Evolutionary conservation across 805 yeast genomes (phyloP), one percentile per base, ranked within the genome.

Genomic region (Candida ovalis): DNA sequence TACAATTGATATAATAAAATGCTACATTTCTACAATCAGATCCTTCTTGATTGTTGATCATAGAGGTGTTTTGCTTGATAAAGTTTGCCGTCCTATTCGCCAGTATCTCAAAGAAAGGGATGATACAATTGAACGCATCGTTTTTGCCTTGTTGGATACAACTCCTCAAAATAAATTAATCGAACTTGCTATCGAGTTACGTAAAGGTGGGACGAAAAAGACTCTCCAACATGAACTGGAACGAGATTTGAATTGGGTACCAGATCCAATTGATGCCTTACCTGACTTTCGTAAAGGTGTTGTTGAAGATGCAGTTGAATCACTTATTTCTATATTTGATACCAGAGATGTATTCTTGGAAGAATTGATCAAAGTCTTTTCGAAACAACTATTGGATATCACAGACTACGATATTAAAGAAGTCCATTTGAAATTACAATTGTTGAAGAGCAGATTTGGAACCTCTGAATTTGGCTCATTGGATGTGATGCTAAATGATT

Each of bases 181-280:
- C 5, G 87, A 81, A 46, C 61, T 88, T 24, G 74, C 84, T 0
- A 67, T 69, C 4, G 85, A 82, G 50, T 66, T 89, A 12, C 46
- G 67, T 8, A 66, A 69, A 45, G 67, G 60, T 13, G 60, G 57
- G 12, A 59, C 63, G 19, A 55, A 55, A 4, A 60, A 38, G 53
- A 64, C 18, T 47, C 53, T 43, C 50, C 59, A 43, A 44, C 58
- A 27, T 5, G 80, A 77, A 39, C 80, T 75, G 36, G 60, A 71
- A 43, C 55, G 70, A 10, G 82, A 77, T 53, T 58, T 81, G 2
- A 70, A 76, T 42, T 88, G 96, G 96, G 63, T 64, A 8, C 96
- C 96, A 0, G 96, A 88, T 56, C 96, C 96, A 0, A 76, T 87
- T 15, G 96, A 89, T 67, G 95, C 96, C 0, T 76, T 90, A n/a